phyloP scores from a whole-genome alignment of 225 moss, liverwort and hornwort genomes.

The Ulota crispa region DNA sequence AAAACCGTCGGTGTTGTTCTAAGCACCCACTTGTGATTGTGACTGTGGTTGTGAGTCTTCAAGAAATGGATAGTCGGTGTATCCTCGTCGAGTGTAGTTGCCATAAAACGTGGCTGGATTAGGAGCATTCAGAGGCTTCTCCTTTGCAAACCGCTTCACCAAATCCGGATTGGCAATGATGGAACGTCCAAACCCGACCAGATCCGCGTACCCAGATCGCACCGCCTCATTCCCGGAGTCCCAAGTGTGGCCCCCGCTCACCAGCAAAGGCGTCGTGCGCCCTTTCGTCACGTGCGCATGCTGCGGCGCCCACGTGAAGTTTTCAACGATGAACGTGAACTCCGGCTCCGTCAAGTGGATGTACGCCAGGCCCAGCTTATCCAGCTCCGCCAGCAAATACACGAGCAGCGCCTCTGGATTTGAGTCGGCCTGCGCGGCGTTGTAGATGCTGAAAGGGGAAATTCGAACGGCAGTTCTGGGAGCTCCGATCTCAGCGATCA shows the following conservation, averaged over 20 bases:
- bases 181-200: conserved; percentile 48
- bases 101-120: conserved; percentile 43
- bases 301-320: conserved; percentile 30
- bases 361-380: conserved; percentile 51
- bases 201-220: conserved; percentile 52
- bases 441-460: conserved; percentile 46
- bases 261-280: conserved; percentile 39
- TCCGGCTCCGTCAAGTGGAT: conserved; percentile 59
- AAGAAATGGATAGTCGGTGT: conserved; percentile 69
- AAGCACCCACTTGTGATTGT: background rate
- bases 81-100: conserved; percentile 44
- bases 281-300: conserved; percentile 30
- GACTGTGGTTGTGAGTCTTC: conserved; percentile 15
- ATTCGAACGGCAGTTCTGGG: conserved; percentile 54
- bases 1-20: background rate
- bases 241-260: conserved; percentile 47
- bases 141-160: conserved; percentile 35
- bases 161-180: conserved; percentile 71
- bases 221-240: conserved; percentile 47
- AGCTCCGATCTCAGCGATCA: conserved; percentile 52
- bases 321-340: conserved; percentile 22
- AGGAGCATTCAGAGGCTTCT: conserved; percentile 36
- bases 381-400: conserved; percentile 47
- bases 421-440: conserved; percentile 35
- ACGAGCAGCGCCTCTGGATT: conserved; percentile 43